These are phyloP conservation scores for Leccinum olivaceoglutinosum DNA, from an alignment of 1,284 basidiomycete species.

Conservation along the genomic window DNA sequence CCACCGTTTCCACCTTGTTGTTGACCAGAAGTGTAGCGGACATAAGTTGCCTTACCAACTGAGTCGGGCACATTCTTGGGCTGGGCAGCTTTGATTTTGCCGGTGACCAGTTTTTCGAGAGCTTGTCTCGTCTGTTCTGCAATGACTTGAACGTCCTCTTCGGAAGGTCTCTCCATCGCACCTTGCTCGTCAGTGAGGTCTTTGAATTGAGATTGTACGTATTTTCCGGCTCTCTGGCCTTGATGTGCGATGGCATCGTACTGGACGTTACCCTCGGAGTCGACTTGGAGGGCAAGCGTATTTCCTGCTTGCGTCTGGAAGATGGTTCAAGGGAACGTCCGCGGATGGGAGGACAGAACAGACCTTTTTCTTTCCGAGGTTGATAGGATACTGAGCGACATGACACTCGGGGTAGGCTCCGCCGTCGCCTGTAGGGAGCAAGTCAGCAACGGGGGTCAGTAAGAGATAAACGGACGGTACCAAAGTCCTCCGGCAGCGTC, in stretches of 20 bases:
- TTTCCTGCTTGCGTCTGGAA: conserved; percentile 82
- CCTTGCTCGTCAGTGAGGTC: conserved; percentile 78
- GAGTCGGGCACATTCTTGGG: conserved; percentile 82
- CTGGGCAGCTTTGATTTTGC: conserved; percentile 96
- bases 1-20: conserved; percentile 51
- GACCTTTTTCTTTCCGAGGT: conserved; percentile 92
- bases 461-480: conserved; percentile 35
- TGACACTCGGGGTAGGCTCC: conserved; percentile 97
- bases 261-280: conserved; percentile 91
- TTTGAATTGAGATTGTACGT: conserved; percentile 93
- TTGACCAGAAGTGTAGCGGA: conserved; percentile 94
- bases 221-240: conserved; percentile 82
- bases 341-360: not conserved
- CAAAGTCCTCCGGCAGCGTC: conserved; percentile 76
- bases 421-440: conserved; percentile 62
- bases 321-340: conserved; percentile 2
- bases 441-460: not conserved
- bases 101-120: conserved; percentile 88
- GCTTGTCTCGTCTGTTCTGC: conserved; percentile 88
- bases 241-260: conserved; percentile 97
- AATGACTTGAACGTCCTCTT: conserved; percentile 84
- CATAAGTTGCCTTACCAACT: conserved; percentile 79
- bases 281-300: conserved; percentile 93
- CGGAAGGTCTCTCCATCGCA: conserved; percentile 83
- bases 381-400: conserved; percentile 93